These are phyloP conservation scores for Phytopythium litorale DNA, from an alignment of 352 stramenopile genomes.

Conservation along the genomic window DNA sequence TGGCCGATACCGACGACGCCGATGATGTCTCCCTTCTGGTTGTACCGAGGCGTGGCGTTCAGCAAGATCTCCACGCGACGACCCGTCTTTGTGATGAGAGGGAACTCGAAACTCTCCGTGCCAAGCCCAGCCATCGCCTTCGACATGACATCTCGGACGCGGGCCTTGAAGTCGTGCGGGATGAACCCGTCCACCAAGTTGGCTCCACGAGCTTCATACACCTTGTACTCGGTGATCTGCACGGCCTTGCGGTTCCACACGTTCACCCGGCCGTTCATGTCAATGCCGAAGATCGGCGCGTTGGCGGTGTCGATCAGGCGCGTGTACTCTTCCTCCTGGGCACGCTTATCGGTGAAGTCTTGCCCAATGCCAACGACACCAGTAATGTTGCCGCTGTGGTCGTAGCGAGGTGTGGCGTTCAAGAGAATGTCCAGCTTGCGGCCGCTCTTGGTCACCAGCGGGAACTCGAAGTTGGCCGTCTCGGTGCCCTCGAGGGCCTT, in stretches of 20 bases:
- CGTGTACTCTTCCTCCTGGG: conserved; percentile 86
- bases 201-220: conserved; percentile 83
- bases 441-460: conserved; percentile 67
- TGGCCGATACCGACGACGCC: conserved; percentile 81
- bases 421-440: conserved; percentile 73
- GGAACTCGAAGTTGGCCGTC: conserved; percentile 85
- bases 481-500: conserved; percentile 63
- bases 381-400: conserved; percentile 66
- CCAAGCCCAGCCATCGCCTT: conserved; percentile 59
- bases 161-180: conserved; percentile 54
- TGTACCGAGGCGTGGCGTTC: conserved; percentile 79
- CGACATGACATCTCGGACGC: conserved; percentile 56
- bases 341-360: conserved; percentile 77
- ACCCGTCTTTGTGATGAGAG: conserved; percentile 78
- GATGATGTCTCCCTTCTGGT: conserved; percentile 76
- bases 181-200: conserved; percentile 91
- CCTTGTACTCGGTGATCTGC: conserved; percentile 88
- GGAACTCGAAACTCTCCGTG: conserved; percentile 87
- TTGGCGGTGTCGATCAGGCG: conserved; percentile 89
- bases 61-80: conserved; percentile 77
- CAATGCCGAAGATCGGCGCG: conserved; percentile 88
- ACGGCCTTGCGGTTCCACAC: conserved; percentile 91
- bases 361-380: conserved; percentile 79
- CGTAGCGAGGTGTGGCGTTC: conserved; percentile 73
- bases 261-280: conserved; percentile 77